These are phyloP conservation scores for Fallopia convolvulus DNA, from an alignment of 148 eudicot genomes.

Conservation along the genomic window DNA sequence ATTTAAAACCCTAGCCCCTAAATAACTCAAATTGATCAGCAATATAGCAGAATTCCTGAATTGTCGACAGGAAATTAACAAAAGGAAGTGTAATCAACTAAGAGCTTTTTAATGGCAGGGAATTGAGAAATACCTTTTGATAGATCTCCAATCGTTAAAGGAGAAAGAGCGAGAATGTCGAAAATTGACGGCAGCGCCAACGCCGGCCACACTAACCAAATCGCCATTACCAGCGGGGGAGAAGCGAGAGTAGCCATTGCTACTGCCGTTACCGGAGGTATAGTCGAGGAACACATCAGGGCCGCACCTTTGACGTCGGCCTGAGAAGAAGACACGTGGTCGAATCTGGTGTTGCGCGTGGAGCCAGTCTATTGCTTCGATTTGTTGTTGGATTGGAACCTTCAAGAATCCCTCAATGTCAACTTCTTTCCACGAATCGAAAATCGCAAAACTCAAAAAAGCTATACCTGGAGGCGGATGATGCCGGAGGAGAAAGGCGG, in stretches of 20 bases:
- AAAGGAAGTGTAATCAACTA: not conserved
- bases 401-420: constrained; percentile 8
- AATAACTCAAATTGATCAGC: too few relatives aligned
- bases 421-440: too few relatives aligned
- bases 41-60: not conserved
- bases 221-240: constrained; percentile 15
- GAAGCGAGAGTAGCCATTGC: constrained; percentile 11
- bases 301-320: constrained; percentile 30
- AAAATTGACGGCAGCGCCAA: constrained; percentile 83
- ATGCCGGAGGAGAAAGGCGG: constrained; percentile 62
- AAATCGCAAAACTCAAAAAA: not conserved
- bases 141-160: constrained; percentile 69
- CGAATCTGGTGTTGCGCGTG: constrained; percentile 43
- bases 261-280: constrained; percentile 1
- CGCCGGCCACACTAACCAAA: constrained; percentile 69
- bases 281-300: constrained; percentile 22
- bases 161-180: constrained; percentile 52
- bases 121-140: constrained; percentile 46
- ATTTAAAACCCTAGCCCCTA: too few relatives aligned
- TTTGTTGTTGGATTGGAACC: constrained; percentile 67
- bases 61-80: not conserved
- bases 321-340: constrained; percentile 84
- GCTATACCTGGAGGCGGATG: constrained; percentile 70
- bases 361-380: constrained; percentile 83
- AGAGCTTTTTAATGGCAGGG: not conserved